phyloP scores from a whole-genome alignment of 176 grass and related monocot genomes.

The Leersia perrieri region DNA sequence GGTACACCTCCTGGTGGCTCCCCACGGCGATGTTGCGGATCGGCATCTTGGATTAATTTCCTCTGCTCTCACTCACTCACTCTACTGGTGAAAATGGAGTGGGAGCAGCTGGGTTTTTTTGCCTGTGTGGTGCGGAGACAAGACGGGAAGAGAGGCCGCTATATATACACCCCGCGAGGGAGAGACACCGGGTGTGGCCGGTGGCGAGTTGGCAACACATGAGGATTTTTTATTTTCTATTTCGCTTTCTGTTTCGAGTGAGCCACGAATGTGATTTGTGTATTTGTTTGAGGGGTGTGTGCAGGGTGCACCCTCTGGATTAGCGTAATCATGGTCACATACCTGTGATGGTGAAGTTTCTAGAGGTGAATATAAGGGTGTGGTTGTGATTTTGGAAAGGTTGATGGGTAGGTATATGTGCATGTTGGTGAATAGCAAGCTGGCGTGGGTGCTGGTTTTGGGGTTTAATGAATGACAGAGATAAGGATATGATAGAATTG shows the following conservation, averaged over 20 bases:
- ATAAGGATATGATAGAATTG: not conserved
- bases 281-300: too few relatives aligned
- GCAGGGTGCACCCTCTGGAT: not conserved
- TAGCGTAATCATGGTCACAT: not conserved
- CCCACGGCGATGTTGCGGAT: conserved; percentile 74
- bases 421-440: not conserved
- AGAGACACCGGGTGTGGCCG: not conserved
- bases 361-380: not conserved
- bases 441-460: not conserved
- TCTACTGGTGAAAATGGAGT: not conserved
- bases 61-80: not conserved
- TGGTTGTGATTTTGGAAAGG: not conserved
- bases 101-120: not conserved
- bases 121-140: conserved; percentile 5
- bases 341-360: not conserved
- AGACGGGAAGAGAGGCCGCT: not conserved
- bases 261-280: not conserved
- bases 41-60: conserved; percentile 48
- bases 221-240: not conserved
- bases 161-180: conserved; percentile 24
- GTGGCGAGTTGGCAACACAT: not conserved
- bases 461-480: not conserved
- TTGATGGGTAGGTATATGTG: not conserved
- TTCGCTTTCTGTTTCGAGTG: not conserved
- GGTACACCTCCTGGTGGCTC: conserved; percentile 57